Percentiles rank a stretch among this genome's conserved stretches.
Conservation (phyloP, 2,329 filamentous ascomycete species). For the Microascus cirrosus region DNA sequence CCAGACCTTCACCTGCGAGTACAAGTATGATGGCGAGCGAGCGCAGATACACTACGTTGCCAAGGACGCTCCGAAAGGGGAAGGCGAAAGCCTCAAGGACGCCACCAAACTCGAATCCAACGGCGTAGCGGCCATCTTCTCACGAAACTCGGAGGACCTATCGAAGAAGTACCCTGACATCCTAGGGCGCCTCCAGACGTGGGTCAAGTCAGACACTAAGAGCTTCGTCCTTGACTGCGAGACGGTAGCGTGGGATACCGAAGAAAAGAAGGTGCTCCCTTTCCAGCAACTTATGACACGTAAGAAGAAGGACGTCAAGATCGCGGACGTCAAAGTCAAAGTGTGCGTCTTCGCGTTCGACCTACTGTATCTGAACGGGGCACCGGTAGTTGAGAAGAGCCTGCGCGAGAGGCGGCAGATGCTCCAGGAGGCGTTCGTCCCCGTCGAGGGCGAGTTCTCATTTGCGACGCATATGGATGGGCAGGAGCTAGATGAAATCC, state of each 20-base stretch:
- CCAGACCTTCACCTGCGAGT: constrained; percentile 94
- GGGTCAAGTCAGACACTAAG: constrained; percentile 82
- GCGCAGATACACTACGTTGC: constrained; percentile 98
- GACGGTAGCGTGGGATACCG: constrained; percentile 92
- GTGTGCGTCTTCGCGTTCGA: constrained; percentile 98
- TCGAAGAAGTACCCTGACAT: constrained; percentile 98
- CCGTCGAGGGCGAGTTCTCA: constrained; percentile 79
- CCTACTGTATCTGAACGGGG: constrained; percentile 83
- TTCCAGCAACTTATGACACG: constrained; percentile 98
- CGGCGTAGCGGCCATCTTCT: constrained; percentile 89
- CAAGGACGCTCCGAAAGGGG: constrained; percentile 61
- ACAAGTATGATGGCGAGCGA: constrained; percentile 96
- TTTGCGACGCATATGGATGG: constrained; percentile 83
- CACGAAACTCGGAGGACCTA: constrained; percentile 90
- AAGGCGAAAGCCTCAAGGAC: constrained; percentile 47
- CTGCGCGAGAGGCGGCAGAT: constrained; percentile 74
- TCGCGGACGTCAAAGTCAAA: constrained; percentile 90
- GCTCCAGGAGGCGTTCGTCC: constrained; percentile 60
- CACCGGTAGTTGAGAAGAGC: constrained; percentile 76
- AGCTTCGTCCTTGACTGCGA: constrained; percentile 99
- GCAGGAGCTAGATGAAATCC: constrained; percentile 86
- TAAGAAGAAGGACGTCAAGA: constrained; percentile 93
- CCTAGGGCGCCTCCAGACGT: constrained; percentile 71
- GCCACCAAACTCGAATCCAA: constrained; percentile 55
- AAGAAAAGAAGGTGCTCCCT: constrained; percentile 87